Percentiles rank a stretch among this genome's conserved stretches.
phyloP scores from a whole-genome alignment of 768 basidiomycete species.

The Mrakia gelida region DNA sequence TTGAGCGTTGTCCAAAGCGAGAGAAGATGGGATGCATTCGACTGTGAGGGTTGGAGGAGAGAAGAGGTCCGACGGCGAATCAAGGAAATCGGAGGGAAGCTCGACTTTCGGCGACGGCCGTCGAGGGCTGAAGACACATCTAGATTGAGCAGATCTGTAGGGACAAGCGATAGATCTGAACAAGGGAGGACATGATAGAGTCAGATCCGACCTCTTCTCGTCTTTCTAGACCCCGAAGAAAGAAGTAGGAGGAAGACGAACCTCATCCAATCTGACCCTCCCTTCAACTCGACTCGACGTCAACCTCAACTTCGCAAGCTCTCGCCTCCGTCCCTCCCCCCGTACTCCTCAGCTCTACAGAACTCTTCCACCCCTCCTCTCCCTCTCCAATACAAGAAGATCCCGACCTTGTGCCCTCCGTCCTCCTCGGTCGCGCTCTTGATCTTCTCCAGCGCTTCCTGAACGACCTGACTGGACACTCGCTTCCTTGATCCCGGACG shows the following conservation, averaged over 20 bases:
- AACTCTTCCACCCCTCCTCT: not conserved
- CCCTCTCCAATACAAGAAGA: not conserved
- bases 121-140: not conserved
- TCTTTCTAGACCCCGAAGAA: no score
- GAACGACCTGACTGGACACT: not conserved
- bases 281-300: not conserved
- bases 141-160: no score
- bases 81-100: not conserved
- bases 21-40: constrained; percentile 2
- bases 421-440: not conserved
- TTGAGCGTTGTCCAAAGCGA: constrained; percentile 2
- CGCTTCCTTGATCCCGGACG: not conserved
- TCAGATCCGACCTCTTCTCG: no score
- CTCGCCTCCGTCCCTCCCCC: not conserved
- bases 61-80: not conserved
- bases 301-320: no score
- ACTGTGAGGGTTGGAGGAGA: not conserved
- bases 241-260: not conserved
- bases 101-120: not conserved
- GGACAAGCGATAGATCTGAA: no score
- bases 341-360: constrained; percentile 14
- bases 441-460: not conserved
- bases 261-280: not conserved
- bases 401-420: not conserved
- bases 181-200: no score